phyloP scores from a whole-genome alignment of 352 stramenopile species.

The Phytophthora pluvialis region DNA sequence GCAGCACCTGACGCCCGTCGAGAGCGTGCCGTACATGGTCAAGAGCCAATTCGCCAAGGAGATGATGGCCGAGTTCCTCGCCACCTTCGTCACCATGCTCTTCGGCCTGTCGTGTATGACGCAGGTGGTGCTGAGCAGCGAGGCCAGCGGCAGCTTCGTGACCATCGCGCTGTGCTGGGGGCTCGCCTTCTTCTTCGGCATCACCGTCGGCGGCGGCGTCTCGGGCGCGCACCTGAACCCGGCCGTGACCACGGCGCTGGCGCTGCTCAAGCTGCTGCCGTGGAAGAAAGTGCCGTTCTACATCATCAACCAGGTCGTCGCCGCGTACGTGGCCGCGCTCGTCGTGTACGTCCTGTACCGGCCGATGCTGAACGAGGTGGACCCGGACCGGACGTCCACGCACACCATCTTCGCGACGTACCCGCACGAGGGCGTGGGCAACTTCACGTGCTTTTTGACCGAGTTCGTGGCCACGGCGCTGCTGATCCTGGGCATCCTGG shows the following conservation, averaged over 20 bases:
- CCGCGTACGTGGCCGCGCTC: conserved; percentile 34
- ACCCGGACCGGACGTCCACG: conserved; percentile 38
- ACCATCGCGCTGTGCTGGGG: conserved; percentile 50
- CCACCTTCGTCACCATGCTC: conserved; percentile 36
- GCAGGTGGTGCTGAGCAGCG: conserved; percentile 26
- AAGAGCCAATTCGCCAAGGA: conserved; percentile 49
- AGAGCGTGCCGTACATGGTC: conserved; percentile 38
- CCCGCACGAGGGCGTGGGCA: conserved; percentile 37
- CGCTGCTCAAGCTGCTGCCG: conserved; percentile 38
- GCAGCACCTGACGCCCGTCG: conserved; percentile 21
- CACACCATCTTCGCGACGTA: conserved; percentile 47
- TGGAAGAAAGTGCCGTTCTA: conserved; percentile 44
- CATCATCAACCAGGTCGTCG: conserved; percentile 39
- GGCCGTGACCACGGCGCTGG: conserved; percentile 31
- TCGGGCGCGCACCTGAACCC: conserved; percentile 45
- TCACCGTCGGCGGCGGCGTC: conserved; percentile 37
- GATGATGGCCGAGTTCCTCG: conserved; percentile 42
- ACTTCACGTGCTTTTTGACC: conserved; percentile 42
- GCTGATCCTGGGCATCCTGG: conserved; percentile 37
- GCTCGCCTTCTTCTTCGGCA: conserved; percentile 47
- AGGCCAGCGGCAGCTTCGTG: conserved; percentile 28
- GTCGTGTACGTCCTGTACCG: conserved; percentile 49
- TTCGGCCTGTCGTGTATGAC: conserved; percentile 32
- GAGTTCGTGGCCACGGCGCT: conserved; percentile 43
- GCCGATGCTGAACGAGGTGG: conserved; percentile 41